Base-by-base conservation (phyloP, 352 stramenopile genomes). In the Phytophthora meadii region DNA sequence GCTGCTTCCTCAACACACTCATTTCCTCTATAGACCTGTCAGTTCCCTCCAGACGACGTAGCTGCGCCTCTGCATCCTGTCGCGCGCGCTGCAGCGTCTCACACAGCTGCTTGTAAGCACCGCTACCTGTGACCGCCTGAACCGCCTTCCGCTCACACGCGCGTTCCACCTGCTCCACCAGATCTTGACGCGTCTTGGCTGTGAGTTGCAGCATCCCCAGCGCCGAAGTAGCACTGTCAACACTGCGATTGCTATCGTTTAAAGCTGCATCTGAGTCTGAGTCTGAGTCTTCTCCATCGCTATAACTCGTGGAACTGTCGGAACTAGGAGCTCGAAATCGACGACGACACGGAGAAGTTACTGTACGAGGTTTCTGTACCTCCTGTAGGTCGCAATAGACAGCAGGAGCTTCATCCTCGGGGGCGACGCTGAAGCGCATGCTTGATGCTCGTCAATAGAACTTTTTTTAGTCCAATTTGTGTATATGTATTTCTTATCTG, bases 71-170 rank as follows among this genome's bases (percentile, higher is more conserved):
- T 0, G 84, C 84, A 19, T 90, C 71, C 11, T 74, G 57, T 19
- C 82, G 84, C 27, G 82, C 76, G 19, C 62, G 69, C 57, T 91
- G 76, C 49, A 93, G 64, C 28, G 79, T 90, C 40, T 81, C 62
- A 24, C 80, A 91, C 36, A 93, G 70, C 54, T 54, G n/a, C 28
- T 82, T 71, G 54, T 93, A 90, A 34, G 84, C 82, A 2, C 55
- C 56, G 34, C 81, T 90, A n/a, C 67, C 65, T 11, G 68, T 84
- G 24, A 93, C 81, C 1, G 77, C 73, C 28, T 75, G 57, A 56
- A 80, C 72, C 22, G 84, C 84, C 48, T 84, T 85, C 45, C 74
- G 70, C 52, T 93, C 84, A 27, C 84, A 93, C 41, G 75, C 70
- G 32, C 68, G 74, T 58, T 93, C 82, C 42, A 93, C 79, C 14